phyloP scores from a whole-genome alignment of 306 rosid species.

The Trifolium subterraneum region DNA sequence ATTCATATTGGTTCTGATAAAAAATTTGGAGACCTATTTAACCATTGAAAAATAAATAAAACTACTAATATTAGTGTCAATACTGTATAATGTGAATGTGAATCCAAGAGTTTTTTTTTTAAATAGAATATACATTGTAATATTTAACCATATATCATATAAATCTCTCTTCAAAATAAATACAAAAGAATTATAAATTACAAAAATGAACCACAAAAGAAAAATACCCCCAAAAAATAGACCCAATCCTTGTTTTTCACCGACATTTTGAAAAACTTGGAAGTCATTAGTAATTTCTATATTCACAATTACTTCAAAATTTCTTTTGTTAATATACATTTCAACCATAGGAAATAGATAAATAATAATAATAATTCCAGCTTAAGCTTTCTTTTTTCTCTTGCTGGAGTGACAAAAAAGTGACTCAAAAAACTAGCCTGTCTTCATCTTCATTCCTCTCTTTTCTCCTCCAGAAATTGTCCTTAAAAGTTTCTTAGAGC shows the following conservation, averaged over 20 bases:
- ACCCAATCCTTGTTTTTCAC: slow-evolving; percentile 26
- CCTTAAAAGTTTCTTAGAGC: slow-evolving; percentile 79
- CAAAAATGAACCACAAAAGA: slow-evolving; percentile 1
- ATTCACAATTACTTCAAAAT: slow-evolving; percentile 41
- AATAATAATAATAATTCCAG: slow-evolving; percentile 7
- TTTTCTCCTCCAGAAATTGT: slow-evolving; percentile 65
- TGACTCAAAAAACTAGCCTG: slow-evolving; percentile 27
- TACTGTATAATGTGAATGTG: not conserved
- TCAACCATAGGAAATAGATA: slow-evolving; percentile 6
- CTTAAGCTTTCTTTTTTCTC: slow-evolving; percentile 23
- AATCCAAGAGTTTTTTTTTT: not conserved
- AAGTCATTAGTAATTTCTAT: not conserved
- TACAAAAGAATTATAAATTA: not conserved
- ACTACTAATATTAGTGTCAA: not conserved
- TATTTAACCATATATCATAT: not conserved
- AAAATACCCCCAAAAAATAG: not conserved
- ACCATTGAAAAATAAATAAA: not conserved
- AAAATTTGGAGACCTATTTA: not conserved
- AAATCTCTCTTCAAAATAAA: not conserved
- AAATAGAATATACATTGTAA: slow-evolving; percentile 10
- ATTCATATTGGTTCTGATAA: not conserved
- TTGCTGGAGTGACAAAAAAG: slow-evolving; percentile 17
- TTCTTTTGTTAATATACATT: slow-evolving; percentile 37
- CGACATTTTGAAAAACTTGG: slow-evolving; percentile 10
- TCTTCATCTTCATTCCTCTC: slow-evolving; percentile 47